A percentile compares a stretch with the other conserved stretches of the same genome.
Conservation (phyloP, 2,329 filamentous ascomycete species). For the Aspergillus luchuensis region DNA sequence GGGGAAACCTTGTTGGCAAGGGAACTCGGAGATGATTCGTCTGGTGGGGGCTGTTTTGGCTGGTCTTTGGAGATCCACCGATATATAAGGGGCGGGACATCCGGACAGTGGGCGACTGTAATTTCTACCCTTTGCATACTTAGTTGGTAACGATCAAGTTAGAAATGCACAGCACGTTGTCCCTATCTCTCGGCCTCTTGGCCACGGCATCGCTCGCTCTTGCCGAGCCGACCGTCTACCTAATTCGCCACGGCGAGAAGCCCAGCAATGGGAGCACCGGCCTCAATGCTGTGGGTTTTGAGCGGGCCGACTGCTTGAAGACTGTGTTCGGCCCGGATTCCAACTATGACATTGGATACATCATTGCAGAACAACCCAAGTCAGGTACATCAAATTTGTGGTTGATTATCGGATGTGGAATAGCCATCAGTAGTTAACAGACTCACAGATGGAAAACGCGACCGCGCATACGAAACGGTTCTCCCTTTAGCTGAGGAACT, state of each 20-base stretch:
- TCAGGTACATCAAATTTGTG: conserved; percentile 26
- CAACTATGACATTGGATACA: conserved; percentile 58
- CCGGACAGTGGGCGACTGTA: background rate
- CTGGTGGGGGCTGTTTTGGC: too few species aligned
- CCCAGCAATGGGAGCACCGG: conserved; percentile 53
- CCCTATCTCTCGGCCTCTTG: conserved; percentile 14
- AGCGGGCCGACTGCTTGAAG: conserved; percentile 62
- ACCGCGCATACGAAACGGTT: conserved; percentile 60
- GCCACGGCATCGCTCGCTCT: conserved; percentile 19
- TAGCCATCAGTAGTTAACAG: background rate
- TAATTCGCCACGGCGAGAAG: conserved; percentile 68
- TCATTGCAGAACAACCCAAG: conserved; percentile 60
- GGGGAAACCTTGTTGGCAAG: background rate
- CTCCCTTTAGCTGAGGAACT: conserved; percentile 58
- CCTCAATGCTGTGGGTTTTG: conserved; percentile 53
- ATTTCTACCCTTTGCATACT: background rate
- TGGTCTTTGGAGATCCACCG: too few species aligned
- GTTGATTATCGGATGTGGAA: background rate
- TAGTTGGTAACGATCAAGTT: background rate
- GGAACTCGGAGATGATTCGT: too few species aligned
- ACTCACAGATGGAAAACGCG: conserved; percentile 50
- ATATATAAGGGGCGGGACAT: background rate
- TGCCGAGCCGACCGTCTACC: conserved; percentile 56
- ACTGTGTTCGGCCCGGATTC: conserved; percentile 57
- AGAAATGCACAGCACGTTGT: conserved; percentile 10